Evolutionary conservation across 768 basidiomycete genomes (phyloP).

Genomic region (Boletus reticuloceps): DNA sequence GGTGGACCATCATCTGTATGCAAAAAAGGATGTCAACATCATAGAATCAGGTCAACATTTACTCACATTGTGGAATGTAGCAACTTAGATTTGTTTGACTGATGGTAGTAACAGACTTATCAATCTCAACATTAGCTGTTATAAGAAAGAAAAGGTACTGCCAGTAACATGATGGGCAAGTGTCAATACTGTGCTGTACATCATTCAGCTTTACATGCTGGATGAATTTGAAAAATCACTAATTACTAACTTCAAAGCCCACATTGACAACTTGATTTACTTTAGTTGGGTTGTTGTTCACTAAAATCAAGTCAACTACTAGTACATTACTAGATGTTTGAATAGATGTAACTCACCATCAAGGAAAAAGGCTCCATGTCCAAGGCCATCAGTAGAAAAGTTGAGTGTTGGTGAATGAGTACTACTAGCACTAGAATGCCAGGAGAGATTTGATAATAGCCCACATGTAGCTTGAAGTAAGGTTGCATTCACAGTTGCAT

Average conservation of each 20-base stretch:
- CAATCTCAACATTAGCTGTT: constrained; percentile 5
- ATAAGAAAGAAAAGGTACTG: constrained; percentile 7
- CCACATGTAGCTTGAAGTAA: too few relatives aligned
- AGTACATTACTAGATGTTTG: background rate
- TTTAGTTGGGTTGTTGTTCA: too few relatives aligned
- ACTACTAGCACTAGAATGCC: too few relatives aligned
- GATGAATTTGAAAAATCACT: background rate
- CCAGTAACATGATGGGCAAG: too few relatives aligned
- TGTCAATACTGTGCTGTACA: too few relatives aligned
- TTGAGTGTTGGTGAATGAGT: background rate
- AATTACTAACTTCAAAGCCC: background rate
- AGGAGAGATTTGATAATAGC: background rate
- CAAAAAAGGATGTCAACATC: too few relatives aligned
- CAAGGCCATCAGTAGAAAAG: background rate
- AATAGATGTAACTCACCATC: background rate
- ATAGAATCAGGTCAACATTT: too few relatives aligned
- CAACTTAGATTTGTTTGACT: background rate
- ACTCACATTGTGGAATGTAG: background rate
- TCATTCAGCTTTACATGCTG: too few relatives aligned
- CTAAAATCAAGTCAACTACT: background rate
- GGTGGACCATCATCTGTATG: too few relatives aligned
- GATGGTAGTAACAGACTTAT: background rate
- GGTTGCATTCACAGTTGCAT: too few relatives aligned
- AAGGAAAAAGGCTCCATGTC: background rate
- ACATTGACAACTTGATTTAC: background rate